Evolutionary conservation across 306 rosid species (phyloP).

Genomic region (Myrica gale): DNA sequence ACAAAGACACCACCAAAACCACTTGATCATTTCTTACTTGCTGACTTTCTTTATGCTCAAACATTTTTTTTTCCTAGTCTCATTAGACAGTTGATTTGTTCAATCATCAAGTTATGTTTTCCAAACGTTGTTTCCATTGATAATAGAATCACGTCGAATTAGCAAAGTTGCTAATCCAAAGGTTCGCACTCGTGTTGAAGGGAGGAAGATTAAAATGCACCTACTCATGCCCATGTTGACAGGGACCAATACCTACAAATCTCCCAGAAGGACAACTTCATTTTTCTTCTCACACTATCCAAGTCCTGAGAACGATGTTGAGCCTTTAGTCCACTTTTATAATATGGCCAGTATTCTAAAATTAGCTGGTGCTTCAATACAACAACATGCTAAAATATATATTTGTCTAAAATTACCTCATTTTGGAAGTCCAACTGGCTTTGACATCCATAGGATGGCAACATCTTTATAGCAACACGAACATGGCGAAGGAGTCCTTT

Average conservation of each 20-base stretch:
- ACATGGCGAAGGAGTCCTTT: conserved; percentile 69
- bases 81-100: not conserved
- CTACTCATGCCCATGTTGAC: not conserved
- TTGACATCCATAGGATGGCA: conserved; percentile 83
- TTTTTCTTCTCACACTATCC: not conserved
- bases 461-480: conserved; percentile 90
- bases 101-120: not conserved
- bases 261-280: not conserved
- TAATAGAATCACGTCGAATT: too few relatives aligned
- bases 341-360: not conserved
- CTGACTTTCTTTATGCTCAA: not conserved
- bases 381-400: not conserved
- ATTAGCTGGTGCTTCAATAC: not conserved
- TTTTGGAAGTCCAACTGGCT: conserved; percentile 55
- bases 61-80: not conserved
- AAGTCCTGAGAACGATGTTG: not conserved
- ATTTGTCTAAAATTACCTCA: conserved; percentile 54
- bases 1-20: not conserved
- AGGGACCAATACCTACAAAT: not conserved
- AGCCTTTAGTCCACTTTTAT: not conserved
- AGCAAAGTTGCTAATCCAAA: not conserved
- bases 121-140: not conserved
- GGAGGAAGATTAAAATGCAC: not conserved
- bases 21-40: conserved; percentile 6
- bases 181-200: conserved; percentile 3